Evolutionary conservation across 306 rosid species (phyloP).

Genomic region (Corylus americana): DNA sequence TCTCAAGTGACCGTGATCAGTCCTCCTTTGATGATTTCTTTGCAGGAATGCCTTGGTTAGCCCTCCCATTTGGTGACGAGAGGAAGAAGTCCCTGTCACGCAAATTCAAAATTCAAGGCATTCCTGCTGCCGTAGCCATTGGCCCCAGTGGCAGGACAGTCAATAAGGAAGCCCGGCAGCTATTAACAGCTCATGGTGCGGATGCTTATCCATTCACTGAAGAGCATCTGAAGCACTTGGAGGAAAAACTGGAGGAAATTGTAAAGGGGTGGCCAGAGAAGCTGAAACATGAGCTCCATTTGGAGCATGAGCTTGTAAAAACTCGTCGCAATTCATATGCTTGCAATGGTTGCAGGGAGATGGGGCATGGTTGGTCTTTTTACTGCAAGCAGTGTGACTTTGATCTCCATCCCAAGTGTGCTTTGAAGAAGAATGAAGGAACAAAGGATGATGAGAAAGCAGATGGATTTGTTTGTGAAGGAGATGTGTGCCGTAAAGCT

Average conservation of each 20-base stretch:
- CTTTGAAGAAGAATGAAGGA: conserved; percentile 34
- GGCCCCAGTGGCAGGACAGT: conserved; percentile 33
- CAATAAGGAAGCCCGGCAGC: conserved; percentile 28
- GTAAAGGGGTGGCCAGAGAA: conserved; percentile 47
- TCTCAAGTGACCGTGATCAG: conserved; percentile 44
- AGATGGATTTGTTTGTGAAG: conserved; percentile 37
- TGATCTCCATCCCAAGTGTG: conserved; percentile 52
- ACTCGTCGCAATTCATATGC: conserved; percentile 1
- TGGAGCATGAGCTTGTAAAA: conserved; percentile 31
- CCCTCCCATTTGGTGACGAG: conserved; percentile 48
- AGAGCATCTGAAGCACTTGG: conserved; percentile 37
- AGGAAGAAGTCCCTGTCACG: conserved; percentile 32
- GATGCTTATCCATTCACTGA: conserved; percentile 53
- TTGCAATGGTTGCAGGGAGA: conserved; percentile 35
- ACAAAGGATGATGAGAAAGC: conserved; percentile 13
- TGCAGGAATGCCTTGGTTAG: conserved; percentile 49
- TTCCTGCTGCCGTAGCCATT: conserved; percentile 37
- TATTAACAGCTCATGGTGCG: conserved; percentile 36
- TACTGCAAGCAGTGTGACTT: conserved; percentile 44
- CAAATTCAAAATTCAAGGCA: conserved; percentile 42
- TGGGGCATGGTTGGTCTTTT: conserved; percentile 38
- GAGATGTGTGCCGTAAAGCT: conserved; percentile 42
- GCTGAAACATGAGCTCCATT: conserved; percentile 41
- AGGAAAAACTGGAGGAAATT: conserved; percentile 25
- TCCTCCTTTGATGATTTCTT: conserved; percentile 35